Evolutionary conservation across 2,329 filamentous ascomycete species (phyloP).

Genomic region (Monilinia aucupariae): DNA sequence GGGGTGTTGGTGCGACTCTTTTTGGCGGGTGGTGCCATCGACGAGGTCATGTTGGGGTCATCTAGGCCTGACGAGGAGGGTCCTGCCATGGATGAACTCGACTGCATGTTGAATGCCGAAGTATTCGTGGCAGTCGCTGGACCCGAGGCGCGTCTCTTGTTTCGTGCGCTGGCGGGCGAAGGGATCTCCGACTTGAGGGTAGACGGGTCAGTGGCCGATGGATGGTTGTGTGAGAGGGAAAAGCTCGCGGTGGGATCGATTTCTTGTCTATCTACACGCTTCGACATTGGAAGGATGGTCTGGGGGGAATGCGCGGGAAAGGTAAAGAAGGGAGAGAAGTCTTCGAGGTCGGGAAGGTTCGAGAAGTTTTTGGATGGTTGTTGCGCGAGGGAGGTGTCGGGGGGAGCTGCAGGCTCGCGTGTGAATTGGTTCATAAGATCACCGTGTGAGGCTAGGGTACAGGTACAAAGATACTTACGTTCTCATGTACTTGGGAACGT

Average conservation of each 20-base stretch:
- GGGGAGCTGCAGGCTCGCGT: constrained; percentile 23
- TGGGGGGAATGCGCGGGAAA: constrained; percentile 16
- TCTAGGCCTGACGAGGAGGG: constrained; percentile 19
- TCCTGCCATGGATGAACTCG: constrained; percentile 20
- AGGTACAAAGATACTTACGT: constrained; percentile 32
- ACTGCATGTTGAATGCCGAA: constrained; percentile 27
- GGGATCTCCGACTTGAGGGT: constrained; percentile 24
- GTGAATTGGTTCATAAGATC: constrained; percentile 28
- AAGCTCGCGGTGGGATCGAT: constrained; percentile 24
- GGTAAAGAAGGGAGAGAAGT: constrained; percentile 7
- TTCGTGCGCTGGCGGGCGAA: constrained; percentile 21
- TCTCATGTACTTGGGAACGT: constrained; percentile 29
- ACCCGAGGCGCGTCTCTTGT: constrained; percentile 30
- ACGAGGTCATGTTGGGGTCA: constrained; percentile 30
- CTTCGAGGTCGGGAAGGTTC: constrained; percentile 13
- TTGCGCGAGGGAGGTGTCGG: constrained; percentile 23
- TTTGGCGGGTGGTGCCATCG: constrained; percentile 60
- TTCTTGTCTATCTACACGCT: constrained; percentile 30
- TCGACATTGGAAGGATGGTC: constrained; percentile 31
- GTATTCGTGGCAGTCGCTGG: constrained; percentile 15
- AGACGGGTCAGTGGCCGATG: constrained; percentile 23
- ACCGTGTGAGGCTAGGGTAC: constrained; percentile 30
- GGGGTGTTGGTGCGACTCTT: constrained; percentile 98
- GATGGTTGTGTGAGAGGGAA: constrained; percentile 24
- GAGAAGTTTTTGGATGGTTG: constrained; percentile 13